Evolutionary conservation across 768 basidiomycete species (phyloP).

Genomic region (Amanita pseudoporphyria): DNA sequence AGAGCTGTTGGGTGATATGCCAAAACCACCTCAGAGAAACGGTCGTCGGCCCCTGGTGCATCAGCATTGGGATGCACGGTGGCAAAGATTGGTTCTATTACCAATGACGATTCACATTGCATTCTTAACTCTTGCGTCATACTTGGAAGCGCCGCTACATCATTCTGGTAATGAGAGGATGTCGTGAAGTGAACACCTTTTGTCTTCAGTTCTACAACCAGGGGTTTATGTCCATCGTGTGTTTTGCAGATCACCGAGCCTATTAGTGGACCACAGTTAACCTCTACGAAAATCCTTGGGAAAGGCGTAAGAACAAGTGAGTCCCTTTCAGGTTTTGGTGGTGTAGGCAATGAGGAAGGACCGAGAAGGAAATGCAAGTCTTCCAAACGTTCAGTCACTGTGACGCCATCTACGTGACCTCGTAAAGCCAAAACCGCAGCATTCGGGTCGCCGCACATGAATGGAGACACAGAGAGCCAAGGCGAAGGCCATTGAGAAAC

Average conservation of each 20-base stretch:
- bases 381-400: conserved; percentile 46
- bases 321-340: conserved; percentile 8
- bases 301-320: conserved; percentile 9
- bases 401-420: conserved; percentile 32
- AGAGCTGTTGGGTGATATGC: conserved; percentile 41
- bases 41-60: background rate
- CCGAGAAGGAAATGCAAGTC: conserved; percentile 34
- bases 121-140: conserved; percentile 32
- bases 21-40: conserved; percentile 27
- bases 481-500: conserved; percentile 54
- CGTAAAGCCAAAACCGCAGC: conserved; percentile 43
- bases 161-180: conserved; percentile 31
- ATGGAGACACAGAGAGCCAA: conserved; percentile 38
- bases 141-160: conserved; percentile 12
- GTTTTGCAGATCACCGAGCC: conserved; percentile 42
- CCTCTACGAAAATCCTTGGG: conserved; percentile 39
- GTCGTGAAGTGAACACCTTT: conserved; percentile 38
- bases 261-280: conserved; percentile 40
- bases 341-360: conserved; percentile 12
- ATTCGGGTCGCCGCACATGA: conserved; percentile 49
- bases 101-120: conserved; percentile 28
- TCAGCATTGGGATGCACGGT: conserved; percentile 34
- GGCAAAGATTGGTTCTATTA: conserved; percentile 43
- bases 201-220: conserved; percentile 46
- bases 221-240: conserved; percentile 29